Conservation (phyloP, 2,329 filamentous ascomycete species). For the Fusarium sp. region DNA sequence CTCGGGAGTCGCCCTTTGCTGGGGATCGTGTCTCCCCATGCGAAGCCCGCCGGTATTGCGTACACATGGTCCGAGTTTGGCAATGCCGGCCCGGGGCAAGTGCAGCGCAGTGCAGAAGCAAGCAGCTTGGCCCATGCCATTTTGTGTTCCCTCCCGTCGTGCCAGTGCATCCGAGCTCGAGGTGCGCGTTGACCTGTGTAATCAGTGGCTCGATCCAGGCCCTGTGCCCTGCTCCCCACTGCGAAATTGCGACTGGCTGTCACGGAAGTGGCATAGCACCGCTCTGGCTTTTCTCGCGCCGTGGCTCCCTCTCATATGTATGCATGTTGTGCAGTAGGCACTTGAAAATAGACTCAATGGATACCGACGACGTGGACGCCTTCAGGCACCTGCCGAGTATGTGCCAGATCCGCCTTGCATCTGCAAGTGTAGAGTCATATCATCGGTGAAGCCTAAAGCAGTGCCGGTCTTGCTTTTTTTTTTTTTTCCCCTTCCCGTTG, state of each 20-base stretch:
- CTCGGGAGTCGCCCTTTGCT: constrained; percentile 29
- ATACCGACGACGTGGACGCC: constrained; percentile 47
- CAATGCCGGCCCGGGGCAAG: constrained; percentile 31
- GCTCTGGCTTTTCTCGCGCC: constrained; percentile 36
- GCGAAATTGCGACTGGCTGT: constrained; percentile 31
- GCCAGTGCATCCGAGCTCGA: constrained; percentile 29
- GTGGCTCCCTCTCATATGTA: constrained; percentile 42
- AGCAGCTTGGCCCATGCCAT: constrained; percentile 12
- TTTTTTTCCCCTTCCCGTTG: not conserved
- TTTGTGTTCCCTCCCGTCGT: constrained; percentile 15
- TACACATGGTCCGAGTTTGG: constrained; percentile 23
- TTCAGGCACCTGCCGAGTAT: constrained; percentile 36
- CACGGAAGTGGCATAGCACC: constrained; percentile 39
- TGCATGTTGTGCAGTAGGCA: constrained; percentile 47
- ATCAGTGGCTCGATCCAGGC: constrained; percentile 32
- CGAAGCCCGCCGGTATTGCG: constrained; percentile 34
- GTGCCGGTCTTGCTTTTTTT: constrained; percentile 9
- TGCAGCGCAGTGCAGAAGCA: not conserved
- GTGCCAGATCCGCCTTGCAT: constrained; percentile 42
- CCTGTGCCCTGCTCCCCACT: constrained; percentile 27
- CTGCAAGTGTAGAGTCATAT: constrained; percentile 38
- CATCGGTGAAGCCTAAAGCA: constrained; percentile 45
- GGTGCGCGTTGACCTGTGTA: constrained; percentile 23
- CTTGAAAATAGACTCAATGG: constrained; percentile 41
- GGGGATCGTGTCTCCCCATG: constrained; percentile 12